Conservation (phyloP, 2,329 filamentous ascomycete genomes). For the Aspergillus puulaauensis region DNA sequence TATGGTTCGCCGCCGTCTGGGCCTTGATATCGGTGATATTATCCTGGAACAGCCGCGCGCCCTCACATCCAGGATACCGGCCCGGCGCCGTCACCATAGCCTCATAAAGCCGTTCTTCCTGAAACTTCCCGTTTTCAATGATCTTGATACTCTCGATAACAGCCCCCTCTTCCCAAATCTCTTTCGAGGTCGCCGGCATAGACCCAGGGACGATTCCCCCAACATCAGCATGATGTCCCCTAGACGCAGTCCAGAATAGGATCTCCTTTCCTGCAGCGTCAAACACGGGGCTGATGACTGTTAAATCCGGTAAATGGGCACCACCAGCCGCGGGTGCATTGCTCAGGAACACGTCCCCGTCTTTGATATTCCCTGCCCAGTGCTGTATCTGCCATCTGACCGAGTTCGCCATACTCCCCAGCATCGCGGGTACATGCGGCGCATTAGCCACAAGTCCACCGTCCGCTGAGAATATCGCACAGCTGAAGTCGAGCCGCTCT, state of each 20-base stretch:
- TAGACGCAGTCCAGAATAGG: constrained; percentile 77
- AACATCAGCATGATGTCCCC: constrained; percentile 81
- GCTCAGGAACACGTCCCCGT: constrained; percentile 77
- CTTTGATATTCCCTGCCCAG: constrained; percentile 75
- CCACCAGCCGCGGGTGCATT: constrained; percentile 84
- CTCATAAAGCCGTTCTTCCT: constrained; percentile 72
- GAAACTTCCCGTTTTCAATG: constrained; percentile 73
- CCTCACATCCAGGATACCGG: constrained; percentile 71
- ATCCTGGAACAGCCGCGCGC: constrained; percentile 75
- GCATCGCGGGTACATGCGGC: constrained; percentile 78
- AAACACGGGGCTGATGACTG: constrained; percentile 75
- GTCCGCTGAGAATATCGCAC: constrained; percentile 73
- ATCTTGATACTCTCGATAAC: constrained; percentile 57
- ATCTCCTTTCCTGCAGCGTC: constrained; percentile 65
- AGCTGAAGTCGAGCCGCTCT: constrained; percentile 82
- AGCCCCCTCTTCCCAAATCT: constrained; percentile 50
- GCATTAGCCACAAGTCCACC: constrained; percentile 70
- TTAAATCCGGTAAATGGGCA: constrained; percentile 81
- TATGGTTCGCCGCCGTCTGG: constrained; percentile 73
- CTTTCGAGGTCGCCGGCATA: constrained; percentile 65
- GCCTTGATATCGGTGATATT: constrained; percentile 86
- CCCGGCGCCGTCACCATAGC: constrained; percentile 72
- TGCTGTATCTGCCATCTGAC: constrained; percentile 76
- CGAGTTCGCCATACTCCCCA: constrained; percentile 84
- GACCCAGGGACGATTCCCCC: constrained; percentile 79